Conservation (phyloP, 2,329 filamentous ascomycete species). For the Seiridium unicorne region DNA sequence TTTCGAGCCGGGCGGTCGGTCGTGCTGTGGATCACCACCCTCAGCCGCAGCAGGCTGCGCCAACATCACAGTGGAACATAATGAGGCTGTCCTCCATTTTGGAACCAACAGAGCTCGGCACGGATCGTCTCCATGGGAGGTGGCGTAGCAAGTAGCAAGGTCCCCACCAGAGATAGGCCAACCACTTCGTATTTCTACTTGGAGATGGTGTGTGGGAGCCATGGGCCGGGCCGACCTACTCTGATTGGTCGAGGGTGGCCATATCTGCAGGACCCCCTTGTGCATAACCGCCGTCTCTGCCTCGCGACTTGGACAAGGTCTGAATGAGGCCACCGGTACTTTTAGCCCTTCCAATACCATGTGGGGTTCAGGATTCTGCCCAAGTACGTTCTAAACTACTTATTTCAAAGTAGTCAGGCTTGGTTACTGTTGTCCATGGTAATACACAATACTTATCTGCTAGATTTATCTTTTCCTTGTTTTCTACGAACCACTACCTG, state of each 20-base stretch:
- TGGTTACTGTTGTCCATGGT: neutral
- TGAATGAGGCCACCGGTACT: neutral
- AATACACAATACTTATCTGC: neutral
- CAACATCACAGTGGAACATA: no score
- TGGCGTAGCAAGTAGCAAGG: no score
- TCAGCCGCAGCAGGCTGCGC: no score
- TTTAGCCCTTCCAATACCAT: neutral
- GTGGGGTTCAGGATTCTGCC: neutral
- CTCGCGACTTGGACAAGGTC: neutral
- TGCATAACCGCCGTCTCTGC: conserved; percentile 1
- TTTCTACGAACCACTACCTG: neutral
- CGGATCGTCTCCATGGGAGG: no score
- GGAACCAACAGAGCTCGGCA: no score
- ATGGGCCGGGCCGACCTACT: neutral
- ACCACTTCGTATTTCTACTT: no score
- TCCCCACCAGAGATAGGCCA: no score
- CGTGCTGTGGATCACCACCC: no score
- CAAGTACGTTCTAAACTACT: neutral
- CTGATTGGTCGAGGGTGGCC: neutral
- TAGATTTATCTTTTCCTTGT: neutral
- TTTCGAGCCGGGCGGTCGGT: no score
- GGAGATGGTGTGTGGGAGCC: neutral
- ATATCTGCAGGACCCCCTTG: neutral
- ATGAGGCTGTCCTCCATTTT: no score
- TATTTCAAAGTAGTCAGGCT: neutral